A percentile compares a stretch with the other conserved stretches of the same genome.
phyloP scores from a whole-genome alignment of 2,329 filamentous ascomycete species.

The Penicillium sp. region DNA sequence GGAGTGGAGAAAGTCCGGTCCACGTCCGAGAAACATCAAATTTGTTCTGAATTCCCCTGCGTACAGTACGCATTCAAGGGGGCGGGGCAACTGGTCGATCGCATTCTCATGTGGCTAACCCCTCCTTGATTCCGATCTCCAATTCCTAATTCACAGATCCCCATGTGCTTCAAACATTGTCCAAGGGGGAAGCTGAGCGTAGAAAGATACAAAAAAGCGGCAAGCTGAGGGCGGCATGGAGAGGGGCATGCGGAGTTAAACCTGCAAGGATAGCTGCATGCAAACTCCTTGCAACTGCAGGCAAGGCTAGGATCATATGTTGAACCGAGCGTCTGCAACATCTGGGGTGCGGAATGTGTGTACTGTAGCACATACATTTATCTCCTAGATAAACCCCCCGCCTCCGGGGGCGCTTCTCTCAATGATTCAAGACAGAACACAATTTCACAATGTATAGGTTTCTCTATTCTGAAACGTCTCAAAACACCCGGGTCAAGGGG shows the following conservation, averaged over 20 bases:
- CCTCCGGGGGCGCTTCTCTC: not conserved
- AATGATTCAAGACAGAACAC: not conserved
- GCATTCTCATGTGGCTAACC: constrained; percentile 12
- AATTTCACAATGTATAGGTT: not conserved
- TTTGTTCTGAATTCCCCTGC: constrained; percentile 1
- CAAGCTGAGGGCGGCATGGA: not conserved
- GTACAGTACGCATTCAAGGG: constrained; percentile 4
- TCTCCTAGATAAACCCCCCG: not conserved
- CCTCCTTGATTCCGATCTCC: constrained; percentile 7
- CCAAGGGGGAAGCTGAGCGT: not conserved
- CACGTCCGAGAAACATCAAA: constrained; percentile 10
- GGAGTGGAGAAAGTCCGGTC: constrained; percentile 12
- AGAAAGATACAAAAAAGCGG: not conserved
- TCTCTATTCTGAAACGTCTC: not conserved
- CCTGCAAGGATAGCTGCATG: constrained; percentile 22
- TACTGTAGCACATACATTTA: not conserved
- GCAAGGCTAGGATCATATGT: constrained; percentile 16
- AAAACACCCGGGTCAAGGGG: not conserved
- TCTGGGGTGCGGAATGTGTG: not conserved
- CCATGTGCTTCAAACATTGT: constrained; percentile 19
- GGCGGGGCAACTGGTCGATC: constrained; percentile 10
- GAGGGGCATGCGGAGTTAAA: not conserved
- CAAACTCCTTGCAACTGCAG: constrained; percentile 24
- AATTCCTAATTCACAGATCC: not conserved
- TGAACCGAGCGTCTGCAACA: constrained; percentile 17